Percentiles rank a stretch among this genome's conserved stretches.
phyloP scores from a whole-genome alignment of 106 monocot genomes.

The Platanthera guangdongensis region DNA sequence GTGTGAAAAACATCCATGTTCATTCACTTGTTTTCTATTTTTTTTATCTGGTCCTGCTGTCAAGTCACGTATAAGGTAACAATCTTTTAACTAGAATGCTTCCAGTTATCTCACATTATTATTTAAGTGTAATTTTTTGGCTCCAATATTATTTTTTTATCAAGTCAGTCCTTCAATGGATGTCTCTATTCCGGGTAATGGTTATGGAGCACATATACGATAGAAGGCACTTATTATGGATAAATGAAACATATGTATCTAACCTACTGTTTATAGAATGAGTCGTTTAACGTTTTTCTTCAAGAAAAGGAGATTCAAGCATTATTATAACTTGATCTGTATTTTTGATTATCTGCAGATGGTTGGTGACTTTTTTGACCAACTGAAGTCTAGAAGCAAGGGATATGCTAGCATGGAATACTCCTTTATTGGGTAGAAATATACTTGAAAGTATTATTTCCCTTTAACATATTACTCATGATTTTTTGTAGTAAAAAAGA shows the following conservation, averaged over 20 bases:
- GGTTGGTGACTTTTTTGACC: slow-evolving; percentile 99
- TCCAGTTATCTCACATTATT: neutral
- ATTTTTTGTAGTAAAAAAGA: neutral
- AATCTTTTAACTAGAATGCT: neutral
- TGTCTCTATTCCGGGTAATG: neutral
- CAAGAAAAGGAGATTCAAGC: neutral
- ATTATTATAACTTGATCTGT: neutral
- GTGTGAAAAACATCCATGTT: neutral
- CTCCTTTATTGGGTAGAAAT: slow-evolving; percentile 74
- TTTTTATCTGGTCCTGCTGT: neutral
- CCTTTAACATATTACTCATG: neutral
- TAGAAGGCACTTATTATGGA: neutral
- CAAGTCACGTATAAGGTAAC: neutral
- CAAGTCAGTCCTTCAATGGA: neutral
- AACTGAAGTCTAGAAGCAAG: slow-evolving; percentile 93
- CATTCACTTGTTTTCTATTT: neutral
- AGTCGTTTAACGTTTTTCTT: neutral
- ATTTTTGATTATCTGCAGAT: slow-evolving; percentile 40
- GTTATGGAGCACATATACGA: neutral
- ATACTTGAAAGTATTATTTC: neutral
- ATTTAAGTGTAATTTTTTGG: neutral
- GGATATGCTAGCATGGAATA: slow-evolving; percentile 99
- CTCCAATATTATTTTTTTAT: neutral
- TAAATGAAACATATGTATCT: neutral
- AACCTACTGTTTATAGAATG: neutral